Base-by-base conservation (phyloP, 108 stramenopile genomes). In the Cyclotella baltica region DNA sequence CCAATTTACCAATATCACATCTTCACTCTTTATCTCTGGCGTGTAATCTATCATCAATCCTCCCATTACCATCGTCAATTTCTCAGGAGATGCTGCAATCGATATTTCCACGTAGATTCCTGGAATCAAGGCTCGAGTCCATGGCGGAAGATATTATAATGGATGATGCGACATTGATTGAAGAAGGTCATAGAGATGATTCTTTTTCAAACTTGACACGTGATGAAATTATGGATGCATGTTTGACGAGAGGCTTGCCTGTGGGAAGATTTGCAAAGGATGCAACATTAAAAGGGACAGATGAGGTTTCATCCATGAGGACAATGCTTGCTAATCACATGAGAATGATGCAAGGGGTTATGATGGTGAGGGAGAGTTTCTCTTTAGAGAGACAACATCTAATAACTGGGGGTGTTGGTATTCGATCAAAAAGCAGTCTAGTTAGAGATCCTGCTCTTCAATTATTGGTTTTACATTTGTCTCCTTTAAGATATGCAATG, bases 401-500 rank as follows among this genome's bases (percentile, higher is more conserved):
- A 9, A 16, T 34, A 1, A 2, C 35, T 46, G 37, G 20, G 6
- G 55, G 23, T 1, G 19, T 27, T 65, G 36, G 20, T 19, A 28
- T 73, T 46, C 37, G 34, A 43, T 62, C 79, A 16, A 80, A 46
- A 67, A 37, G 67, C 37, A 67, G 56, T 35, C 67, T 81, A 47
- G 80, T 81, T 13, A 25, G 73, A 43, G 80, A 81, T 64, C 18
- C 25, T 27, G 40, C 73, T 2, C 52, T 81, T n/a, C 67, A 63
- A n/a, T 63, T 81, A 62, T 47, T 81, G 52, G 58, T 75, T 25
- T 62, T 81, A 31, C 80, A 81, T 53, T 52, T 81, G 46, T 68
- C 73, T 20, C 52, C 73, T 37, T 70, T 81, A 62, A 64, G 80
- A 47, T 63, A 63, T 56, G 9, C n/a, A n/a, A n/a, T n/a, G n/a